Conservation (phyloP, 2,329 filamentous ascomycete species). For the Fusarium neocosmosporiellum region DNA sequence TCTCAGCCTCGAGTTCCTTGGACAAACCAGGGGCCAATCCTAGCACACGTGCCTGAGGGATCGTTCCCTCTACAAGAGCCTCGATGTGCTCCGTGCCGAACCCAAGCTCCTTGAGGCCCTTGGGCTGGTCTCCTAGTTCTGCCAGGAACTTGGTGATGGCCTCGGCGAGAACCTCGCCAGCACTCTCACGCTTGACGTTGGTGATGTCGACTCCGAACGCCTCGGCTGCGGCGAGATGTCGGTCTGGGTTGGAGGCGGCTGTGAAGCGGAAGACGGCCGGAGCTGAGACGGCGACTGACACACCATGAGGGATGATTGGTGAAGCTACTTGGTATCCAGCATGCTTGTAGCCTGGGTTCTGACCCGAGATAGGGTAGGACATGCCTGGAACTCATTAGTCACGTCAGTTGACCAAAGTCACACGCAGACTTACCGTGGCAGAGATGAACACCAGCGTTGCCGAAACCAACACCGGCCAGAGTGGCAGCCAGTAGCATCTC, state of each 20-base stretch:
- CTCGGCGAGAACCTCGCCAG: constrained; percentile 88
- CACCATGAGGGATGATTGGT: constrained; percentile 93
- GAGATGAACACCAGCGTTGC: constrained; percentile 94
- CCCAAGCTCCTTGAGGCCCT: constrained; percentile 84
- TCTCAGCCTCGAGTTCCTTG: constrained; percentile 75
- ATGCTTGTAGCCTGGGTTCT: constrained; percentile 91
- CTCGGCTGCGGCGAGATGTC: constrained; percentile 90
- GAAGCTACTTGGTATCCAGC: constrained; percentile 81
- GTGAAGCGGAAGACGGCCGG: constrained; percentile 97
- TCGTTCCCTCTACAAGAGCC: constrained; percentile 89
- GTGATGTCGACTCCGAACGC: constrained; percentile 90
- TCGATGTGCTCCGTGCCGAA: constrained; percentile 83
- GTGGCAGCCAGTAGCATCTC: constrained; percentile 97
- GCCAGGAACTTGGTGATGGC: constrained; percentile 85
- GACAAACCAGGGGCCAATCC: constrained; percentile 89
- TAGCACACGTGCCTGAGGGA: constrained; percentile 90
- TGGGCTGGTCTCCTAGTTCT: constrained; percentile 88
- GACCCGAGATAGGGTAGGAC: constrained; percentile 96
- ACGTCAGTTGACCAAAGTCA: not conserved
- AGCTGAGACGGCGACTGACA: constrained; percentile 92
- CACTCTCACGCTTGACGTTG: constrained; percentile 88
- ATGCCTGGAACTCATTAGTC: constrained; percentile 68
- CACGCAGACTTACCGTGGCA: constrained; percentile 63
- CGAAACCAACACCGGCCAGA: constrained; percentile 94
- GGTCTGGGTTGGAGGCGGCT: constrained; percentile 88